These are phyloP conservation scores for Talaromyces sp. DNA, from an alignment of 2,329 filamentous ascomycete species.

Conservation along the genomic window DNA sequence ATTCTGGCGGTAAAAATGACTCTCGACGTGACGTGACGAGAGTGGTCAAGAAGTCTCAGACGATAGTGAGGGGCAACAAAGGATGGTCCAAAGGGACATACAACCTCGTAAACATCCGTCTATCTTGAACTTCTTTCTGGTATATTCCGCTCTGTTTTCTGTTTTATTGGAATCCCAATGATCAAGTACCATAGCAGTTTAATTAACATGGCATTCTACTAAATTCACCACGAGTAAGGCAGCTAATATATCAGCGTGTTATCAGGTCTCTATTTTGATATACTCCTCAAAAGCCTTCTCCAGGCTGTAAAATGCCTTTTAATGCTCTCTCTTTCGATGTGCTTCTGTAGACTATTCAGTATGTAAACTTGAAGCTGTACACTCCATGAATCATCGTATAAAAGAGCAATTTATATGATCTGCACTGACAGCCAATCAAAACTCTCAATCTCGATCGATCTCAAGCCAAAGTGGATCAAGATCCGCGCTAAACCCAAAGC, in stretches of 20 bases:
- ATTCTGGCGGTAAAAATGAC: neutral
- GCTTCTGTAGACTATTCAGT: no score
- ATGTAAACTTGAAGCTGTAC: no score
- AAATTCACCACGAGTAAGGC: no score
- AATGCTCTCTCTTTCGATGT: no score
- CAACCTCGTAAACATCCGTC: neutral
- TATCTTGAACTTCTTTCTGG: neutral
- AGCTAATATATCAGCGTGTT: no score
- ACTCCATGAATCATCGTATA: neutral
- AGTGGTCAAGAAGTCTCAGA: neutral
- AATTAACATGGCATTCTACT: no score
- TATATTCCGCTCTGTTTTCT: neutral
- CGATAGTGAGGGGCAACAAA: slow-evolving; percentile 1
- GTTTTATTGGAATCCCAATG: no score
- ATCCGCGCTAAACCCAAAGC: neutral
- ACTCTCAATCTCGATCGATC: neutral
- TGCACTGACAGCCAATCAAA: neutral
- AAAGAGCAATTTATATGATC: neutral
- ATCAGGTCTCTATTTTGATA: no score
- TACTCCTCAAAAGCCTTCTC: no score
- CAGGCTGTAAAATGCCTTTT: no score
- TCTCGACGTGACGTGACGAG: neutral
- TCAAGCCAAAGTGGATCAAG: neutral
- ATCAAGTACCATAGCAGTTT: neutral
- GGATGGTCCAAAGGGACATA: neutral